Evolutionary conservation across 2,329 filamentous ascomycete genomes (phyloP).

Genomic region (Colletotrichum siamense): DNA sequence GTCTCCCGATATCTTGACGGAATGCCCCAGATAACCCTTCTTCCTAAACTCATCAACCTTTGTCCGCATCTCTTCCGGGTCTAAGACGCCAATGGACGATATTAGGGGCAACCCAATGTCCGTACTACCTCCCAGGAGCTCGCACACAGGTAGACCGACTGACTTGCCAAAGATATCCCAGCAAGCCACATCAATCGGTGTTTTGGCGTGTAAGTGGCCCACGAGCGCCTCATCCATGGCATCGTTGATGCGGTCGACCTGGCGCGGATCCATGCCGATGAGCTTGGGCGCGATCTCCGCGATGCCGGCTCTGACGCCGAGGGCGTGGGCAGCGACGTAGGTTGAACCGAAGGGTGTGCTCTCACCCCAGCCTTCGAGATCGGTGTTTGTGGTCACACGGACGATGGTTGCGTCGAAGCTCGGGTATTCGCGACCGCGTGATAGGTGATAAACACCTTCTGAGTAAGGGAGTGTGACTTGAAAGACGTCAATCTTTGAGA

Average conservation of each 20-base stretch:
- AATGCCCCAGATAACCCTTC: background rate
- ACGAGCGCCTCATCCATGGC: background rate
- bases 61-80: background rate
- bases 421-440: background rate
- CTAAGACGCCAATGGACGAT: background rate
- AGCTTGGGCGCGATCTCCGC: background rate
- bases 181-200: background rate
- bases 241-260: background rate
- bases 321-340: background rate
- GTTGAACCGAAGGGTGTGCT: background rate
- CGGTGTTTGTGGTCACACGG: background rate
- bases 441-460: background rate
- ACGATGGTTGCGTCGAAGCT: background rate
- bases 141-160: background rate
- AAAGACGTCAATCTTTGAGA: background rate
- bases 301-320: background rate
- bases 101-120: background rate
- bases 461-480: background rate
- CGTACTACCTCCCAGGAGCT: background rate
- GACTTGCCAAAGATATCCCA: background rate
- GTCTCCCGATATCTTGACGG: background rate
- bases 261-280: background rate
- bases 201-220: background rate
- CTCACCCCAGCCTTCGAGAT: background rate
- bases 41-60: background rate